phyloP scores from a whole-genome alignment of 2,329 filamentous ascomycete species.

The Fusarium paranaense region DNA sequence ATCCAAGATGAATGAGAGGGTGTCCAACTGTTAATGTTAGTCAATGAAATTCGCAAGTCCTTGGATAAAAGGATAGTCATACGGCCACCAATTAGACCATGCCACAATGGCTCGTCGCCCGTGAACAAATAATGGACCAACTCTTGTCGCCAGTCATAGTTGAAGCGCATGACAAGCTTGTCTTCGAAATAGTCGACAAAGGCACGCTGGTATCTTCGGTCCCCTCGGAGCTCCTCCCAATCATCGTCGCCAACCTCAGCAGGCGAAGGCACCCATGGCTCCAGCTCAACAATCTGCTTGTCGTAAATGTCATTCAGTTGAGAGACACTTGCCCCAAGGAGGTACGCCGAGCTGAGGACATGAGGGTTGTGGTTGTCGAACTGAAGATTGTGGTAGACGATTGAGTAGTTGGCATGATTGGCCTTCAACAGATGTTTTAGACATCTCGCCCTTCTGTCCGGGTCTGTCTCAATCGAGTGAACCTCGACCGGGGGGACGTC shows the following conservation, averaged over 20 bases:
- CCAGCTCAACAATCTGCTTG: conserved; percentile 75
- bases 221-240: conserved; percentile 87
- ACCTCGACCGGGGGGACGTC: conserved; percentile 76
- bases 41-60: neutral
- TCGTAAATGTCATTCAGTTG: conserved; percentile 88
- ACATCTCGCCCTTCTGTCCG: conserved; percentile 82
- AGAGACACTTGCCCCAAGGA: conserved; percentile 79
- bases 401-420: conserved; percentile 90
- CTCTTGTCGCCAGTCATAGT: conserved; percentile 87
- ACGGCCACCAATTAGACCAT: conserved; percentile 84
- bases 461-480: conserved; percentile 82
- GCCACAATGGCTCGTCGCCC: conserved; percentile 81
- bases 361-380: conserved; percentile 90
- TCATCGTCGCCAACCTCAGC: conserved; percentile 85
- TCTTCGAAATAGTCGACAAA: conserved; percentile 98
- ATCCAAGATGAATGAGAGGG: conserved; percentile 94
- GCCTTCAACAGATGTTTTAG: conserved; percentile 91
- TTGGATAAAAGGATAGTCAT: conserved; percentile 50
- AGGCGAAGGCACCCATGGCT: conserved; percentile 86
- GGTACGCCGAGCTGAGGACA: conserved; percentile 85
- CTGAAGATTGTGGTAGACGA: conserved; percentile 79
- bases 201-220: conserved; percentile 84
- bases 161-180: conserved; percentile 76
- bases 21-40: conserved; percentile 75
- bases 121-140: conserved; percentile 81